Evolutionary conservation across 768 basidiomycete genomes (phyloP), one percentile per base, ranked within the genome.

Genomic region (Thelephora aurantiotincta): DNA sequence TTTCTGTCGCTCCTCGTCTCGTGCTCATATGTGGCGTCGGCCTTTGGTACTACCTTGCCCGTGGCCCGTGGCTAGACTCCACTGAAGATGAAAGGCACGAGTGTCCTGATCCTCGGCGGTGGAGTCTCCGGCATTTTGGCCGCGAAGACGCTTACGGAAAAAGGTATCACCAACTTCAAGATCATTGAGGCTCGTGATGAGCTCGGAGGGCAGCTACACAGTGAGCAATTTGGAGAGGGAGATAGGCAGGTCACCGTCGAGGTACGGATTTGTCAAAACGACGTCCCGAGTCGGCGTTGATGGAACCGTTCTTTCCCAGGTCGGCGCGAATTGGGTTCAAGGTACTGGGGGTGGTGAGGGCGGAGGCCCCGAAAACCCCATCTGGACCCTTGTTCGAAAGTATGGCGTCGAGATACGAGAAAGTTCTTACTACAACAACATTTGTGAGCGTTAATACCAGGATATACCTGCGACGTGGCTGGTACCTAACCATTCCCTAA

Each of bases 61-160:
- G 4, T 30, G 9, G 26, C 26, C 26, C 26, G 26, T 30, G 26
- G 9, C 26, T 4, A 30, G 4, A 30, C 4, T 30, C 9, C 9
- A 9, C 9, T 9, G 26, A 30, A 30, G n/a, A 9, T 4, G 5
- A 55, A 49, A 22, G 48, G 55, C 34, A 54, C 55, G 2, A 65
- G 55, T 2, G 70, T 78, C 3, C 66, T 80, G 18, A 74, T 81
- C 50, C 66, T 80, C n/a, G 79, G 80, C 5, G 78, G 75, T 33
- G 79, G 80, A 5, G 71, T 80, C 33, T 59, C 80, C 0, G 80
- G 80, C 3, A 61, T 80, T 23, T 75, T 76, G 33, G 77, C 78
- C 5, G 79, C 80, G 4, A 71, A 75, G 12, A 73, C 74, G 0
- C 63, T 80, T 11, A 68, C 75, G 22, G 58, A 70, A 44, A 60